Conservation (phyloP, 768 basidiomycete species). For the Termitomyces sp. region DNA sequence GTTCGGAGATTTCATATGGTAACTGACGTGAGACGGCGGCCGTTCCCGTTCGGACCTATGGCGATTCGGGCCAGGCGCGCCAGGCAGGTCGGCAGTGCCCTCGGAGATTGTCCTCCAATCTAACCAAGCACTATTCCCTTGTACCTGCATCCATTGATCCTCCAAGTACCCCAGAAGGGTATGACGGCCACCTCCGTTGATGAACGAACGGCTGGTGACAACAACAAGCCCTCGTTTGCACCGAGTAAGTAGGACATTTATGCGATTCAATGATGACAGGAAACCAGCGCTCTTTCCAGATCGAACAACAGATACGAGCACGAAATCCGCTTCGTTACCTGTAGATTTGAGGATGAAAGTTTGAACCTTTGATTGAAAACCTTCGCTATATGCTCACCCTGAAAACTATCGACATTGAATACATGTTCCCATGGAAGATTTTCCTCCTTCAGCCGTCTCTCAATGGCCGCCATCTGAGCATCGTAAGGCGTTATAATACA, state of each 20-base stretch:
- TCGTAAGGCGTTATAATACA: constrained; percentile 52
- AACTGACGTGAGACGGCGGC: neutral
- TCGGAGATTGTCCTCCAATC: constrained; percentile 23
- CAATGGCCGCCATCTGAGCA: constrained; percentile 40
- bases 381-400: constrained; percentile 26
- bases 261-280: constrained; percentile 33
- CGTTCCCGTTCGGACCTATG: neutral
- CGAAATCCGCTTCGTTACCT: constrained; percentile 46
- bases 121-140: constrained; percentile 19
- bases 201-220: constrained; percentile 37
- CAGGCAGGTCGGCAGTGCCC: constrained; percentile 25
- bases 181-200: constrained; percentile 21
- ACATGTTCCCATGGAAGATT: constrained; percentile 35
- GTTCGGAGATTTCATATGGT: neutral
- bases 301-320: constrained; percentile 47
- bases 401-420: constrained; percentile 52
- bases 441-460: constrained; percentile 25
- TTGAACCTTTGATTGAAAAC: neutral
- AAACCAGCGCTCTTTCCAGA: constrained; percentile 37
- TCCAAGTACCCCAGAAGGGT: constrained; percentile 41
- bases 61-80: constrained; percentile 14
- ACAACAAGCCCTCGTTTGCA: constrained; percentile 42
- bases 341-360: constrained; percentile 9
- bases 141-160: constrained; percentile 17
- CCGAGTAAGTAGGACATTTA: constrained; percentile 51